These are phyloP conservation scores for Westerdykella sp. DNA, from an alignment of 2,329 filamentous ascomycete species.

Conservation along the genomic window DNA sequence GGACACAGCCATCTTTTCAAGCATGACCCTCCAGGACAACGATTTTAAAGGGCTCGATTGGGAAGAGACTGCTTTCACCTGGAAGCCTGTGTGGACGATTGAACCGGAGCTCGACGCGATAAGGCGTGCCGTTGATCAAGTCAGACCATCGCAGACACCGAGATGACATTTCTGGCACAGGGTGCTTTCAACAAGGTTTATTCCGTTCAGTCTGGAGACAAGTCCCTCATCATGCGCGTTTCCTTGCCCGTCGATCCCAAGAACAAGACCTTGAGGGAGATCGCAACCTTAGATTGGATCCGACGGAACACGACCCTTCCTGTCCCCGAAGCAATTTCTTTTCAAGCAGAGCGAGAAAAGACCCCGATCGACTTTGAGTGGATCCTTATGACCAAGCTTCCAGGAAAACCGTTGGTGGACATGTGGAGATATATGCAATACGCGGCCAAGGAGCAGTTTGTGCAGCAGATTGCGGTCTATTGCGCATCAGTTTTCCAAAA, in stretches of 20 bases:
- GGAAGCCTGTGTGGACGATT: background rate
- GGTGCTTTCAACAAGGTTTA: constrained; percentile 13
- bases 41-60: too few relatives aligned
- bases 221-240: constrained; percentile 24
- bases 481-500: constrained; percentile 2
- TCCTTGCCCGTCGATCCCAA: constrained; percentile 14
- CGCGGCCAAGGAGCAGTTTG: constrained; percentile 7
- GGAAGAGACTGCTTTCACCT: too few relatives aligned
- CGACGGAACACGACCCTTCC: constrained; percentile 14
- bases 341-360: background rate
- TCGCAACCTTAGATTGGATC: constrained; percentile 16
- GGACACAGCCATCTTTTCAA: too few relatives aligned
- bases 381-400: constrained; percentile 18
- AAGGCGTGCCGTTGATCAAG: constrained; percentile 2
- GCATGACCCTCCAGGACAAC: too few relatives aligned
- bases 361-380: constrained; percentile 21
- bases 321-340: constrained; percentile 9
- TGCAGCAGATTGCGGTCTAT: constrained; percentile 4
- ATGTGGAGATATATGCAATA: constrained; percentile 4
- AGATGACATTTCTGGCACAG: constrained; percentile 6
- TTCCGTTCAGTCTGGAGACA: constrained; percentile 1
- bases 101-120: constrained; percentile 1
- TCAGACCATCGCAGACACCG: constrained; percentile 1
- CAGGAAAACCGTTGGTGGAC: background rate
- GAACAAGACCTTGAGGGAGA: constrained; percentile 14